A percentile compares a stretch with the other conserved stretches of the same genome.
These are phyloP conservation scores for Hyaloscypha bicolor DNA, from an alignment of 495 filamentous ascomycete genomes.

Conservation along the genomic window DNA sequence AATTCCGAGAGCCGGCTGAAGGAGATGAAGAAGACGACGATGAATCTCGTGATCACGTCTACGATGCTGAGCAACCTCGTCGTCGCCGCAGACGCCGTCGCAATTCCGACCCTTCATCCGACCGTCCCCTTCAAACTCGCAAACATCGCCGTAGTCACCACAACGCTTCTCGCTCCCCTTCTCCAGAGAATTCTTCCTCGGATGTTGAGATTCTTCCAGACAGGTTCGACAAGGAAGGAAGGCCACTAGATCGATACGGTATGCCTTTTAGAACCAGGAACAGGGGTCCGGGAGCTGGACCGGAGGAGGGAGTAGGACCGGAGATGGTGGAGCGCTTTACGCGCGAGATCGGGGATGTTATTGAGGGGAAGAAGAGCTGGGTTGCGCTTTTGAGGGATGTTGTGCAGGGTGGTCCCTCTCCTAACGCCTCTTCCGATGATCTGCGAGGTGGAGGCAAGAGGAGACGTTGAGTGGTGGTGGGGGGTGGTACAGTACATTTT, in stretches of 20 bases:
- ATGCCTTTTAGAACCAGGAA: background rate
- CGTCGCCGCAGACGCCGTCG: conserved; percentile 24
- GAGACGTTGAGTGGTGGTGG: background rate
- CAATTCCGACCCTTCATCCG: conserved; percentile 29
- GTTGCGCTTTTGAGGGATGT: conserved; percentile 29
- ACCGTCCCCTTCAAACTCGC: conserved; percentile 23
- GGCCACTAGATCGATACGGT: conserved; percentile 40
- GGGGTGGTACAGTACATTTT: too few species aligned
- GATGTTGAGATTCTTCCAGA: conserved; percentile 57
- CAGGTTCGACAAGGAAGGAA: conserved; percentile 66
- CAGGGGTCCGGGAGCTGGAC: conserved; percentile 5
- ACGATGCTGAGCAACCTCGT: background rate
- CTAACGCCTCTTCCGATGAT: background rate
- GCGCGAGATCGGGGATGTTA: conserved; percentile 21
- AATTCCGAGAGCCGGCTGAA: conserved; percentile 33
- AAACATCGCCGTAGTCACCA: conserved; percentile 19
- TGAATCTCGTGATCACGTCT: background rate
- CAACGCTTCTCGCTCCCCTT: conserved; percentile 21
- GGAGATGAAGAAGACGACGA: background rate
- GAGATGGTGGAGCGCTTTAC: conserved; percentile 31
- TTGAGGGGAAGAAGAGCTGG: conserved; percentile 32
- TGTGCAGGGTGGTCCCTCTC: conserved; percentile 4
- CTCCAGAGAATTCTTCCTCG: conserved; percentile 9
- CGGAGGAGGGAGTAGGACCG: conserved; percentile 13
- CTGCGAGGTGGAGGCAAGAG: conserved; percentile 1